Evolutionary conservation across 495 filamentous ascomycete species (phyloP).

Genomic region (Penicillium salamii): DNA sequence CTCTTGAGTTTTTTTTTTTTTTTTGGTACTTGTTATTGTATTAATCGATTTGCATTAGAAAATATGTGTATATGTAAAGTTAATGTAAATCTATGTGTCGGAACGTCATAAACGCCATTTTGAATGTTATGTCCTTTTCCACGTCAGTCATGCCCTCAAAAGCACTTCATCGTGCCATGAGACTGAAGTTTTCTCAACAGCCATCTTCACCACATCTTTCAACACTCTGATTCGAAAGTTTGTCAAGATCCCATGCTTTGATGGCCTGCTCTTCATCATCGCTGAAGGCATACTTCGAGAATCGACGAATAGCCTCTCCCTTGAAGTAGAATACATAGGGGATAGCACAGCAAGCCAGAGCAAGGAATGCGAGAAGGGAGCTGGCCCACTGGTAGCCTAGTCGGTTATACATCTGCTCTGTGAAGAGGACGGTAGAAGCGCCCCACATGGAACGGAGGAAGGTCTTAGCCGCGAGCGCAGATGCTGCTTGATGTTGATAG

Average conservation of each 20-base stretch:
- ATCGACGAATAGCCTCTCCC: conserved; percentile 62
- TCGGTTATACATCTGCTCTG: conserved; percentile 72
- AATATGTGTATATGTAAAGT: neutral
- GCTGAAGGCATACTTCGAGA: conserved; percentile 64
- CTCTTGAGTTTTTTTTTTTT: too few species aligned
- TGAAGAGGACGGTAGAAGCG: conserved; percentile 71
- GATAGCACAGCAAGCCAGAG: conserved; percentile 69
- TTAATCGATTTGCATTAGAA: neutral
- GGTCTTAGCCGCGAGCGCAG: conserved; percentile 80
- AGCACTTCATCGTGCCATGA: too few species aligned
- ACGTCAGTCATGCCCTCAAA: conserved; percentile 1
- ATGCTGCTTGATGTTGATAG: conserved; percentile 82
- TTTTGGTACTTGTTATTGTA: too few species aligned
- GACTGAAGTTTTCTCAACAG: neutral
- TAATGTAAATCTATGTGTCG: conserved; percentile 14
- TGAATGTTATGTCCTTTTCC: neutral
- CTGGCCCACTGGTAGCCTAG: conserved; percentile 76
- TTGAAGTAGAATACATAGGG: conserved; percentile 75
- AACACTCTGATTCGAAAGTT: neutral
- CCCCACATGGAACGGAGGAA: conserved; percentile 79
- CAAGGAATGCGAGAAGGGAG: conserved; percentile 66
- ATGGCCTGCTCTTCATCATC: conserved; percentile 45
- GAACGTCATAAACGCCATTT: neutral
- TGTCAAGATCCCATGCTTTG: conserved; percentile 17
- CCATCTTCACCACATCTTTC: neutral